phyloP scores from a whole-genome alignment of 1,284 basidiomycete genomes.

The Sporisorium reilianum region DNA sequence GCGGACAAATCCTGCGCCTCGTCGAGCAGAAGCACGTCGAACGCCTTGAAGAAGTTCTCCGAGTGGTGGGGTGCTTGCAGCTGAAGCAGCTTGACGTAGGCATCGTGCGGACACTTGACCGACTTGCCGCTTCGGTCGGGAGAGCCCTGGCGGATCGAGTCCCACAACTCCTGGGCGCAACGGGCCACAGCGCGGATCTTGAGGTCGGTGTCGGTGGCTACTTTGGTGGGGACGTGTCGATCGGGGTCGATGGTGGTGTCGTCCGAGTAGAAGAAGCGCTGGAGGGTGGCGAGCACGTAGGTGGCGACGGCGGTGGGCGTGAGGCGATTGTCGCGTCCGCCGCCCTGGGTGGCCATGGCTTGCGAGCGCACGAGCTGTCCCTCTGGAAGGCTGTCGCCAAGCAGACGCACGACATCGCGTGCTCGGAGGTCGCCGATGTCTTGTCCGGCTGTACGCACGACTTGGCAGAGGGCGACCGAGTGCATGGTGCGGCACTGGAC shows the following conservation, averaged over 20 bases:
- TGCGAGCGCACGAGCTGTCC: slow-evolving; percentile 37
- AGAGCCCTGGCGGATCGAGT: slow-evolving; percentile 44
- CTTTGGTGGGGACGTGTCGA: slow-evolving; percentile 51
- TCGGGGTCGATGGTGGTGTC: slow-evolving; percentile 46
- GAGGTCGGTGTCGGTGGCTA: slow-evolving; percentile 56
- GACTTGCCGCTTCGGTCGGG: slow-evolving; percentile 37
- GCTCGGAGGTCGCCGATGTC: slow-evolving; percentile 54
- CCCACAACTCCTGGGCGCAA: slow-evolving; percentile 55
- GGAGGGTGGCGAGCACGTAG: slow-evolving; percentile 58
- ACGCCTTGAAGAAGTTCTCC: slow-evolving; percentile 50
- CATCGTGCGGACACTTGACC: slow-evolving; percentile 62
- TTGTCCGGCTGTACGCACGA: slow-evolving; percentile 47
- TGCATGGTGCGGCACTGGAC: slow-evolving; percentile 66
- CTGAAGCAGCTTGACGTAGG: slow-evolving; percentile 64
- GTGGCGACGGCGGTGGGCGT: slow-evolving; percentile 58
- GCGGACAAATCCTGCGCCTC: slow-evolving; percentile 65
- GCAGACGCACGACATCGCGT: slow-evolving; percentile 52
- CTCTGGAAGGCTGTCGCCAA: slow-evolving; percentile 49
- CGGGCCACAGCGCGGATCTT: slow-evolving; percentile 38
- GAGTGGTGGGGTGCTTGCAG: slow-evolving; percentile 47
- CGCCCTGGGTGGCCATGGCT: slow-evolving; percentile 30
- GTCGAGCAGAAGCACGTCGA: slow-evolving; percentile 61
- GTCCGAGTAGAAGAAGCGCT: slow-evolving; percentile 61
- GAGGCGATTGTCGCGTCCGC: slow-evolving; percentile 40
- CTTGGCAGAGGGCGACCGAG: slow-evolving; percentile 56